These are phyloP conservation scores for Astrocystis sublimbata DNA, from an alignment of 495 filamentous ascomycete species.

Conservation along the genomic window DNA sequence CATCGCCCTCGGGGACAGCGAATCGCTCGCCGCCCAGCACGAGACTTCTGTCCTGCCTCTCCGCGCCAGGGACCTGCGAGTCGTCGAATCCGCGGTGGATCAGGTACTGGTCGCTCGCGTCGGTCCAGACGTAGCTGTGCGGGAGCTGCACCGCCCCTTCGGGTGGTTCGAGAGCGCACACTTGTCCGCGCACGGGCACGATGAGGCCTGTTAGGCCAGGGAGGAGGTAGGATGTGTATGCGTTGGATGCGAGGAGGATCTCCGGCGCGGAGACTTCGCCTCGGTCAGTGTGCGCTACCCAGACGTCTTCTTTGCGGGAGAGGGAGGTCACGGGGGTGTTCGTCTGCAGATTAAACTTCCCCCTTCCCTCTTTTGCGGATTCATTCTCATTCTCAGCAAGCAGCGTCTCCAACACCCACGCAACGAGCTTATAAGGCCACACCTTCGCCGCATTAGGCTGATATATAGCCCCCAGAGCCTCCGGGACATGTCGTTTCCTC, in stretches of 20 bases:
- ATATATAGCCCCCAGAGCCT: conserved; percentile 49
- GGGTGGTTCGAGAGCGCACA: conserved; percentile 66
- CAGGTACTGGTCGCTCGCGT: conserved; percentile 67
- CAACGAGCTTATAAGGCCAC: conserved; percentile 83
- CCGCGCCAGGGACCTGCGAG: conserved; percentile 69
- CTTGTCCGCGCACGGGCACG: conserved; percentile 73
- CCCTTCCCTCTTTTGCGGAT: no score
- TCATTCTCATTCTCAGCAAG: conserved; percentile 30
- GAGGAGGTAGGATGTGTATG: conserved; percentile 70
- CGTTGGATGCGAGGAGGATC: conserved; percentile 79
- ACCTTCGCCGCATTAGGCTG: conserved; percentile 50
- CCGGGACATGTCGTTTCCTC: conserved; percentile 38
- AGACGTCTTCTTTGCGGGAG: conserved; percentile 21
- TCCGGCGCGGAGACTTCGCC: conserved; percentile 59
- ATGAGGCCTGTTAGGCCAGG: conserved; percentile 69
- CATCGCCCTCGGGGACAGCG: conserved; percentile 14
- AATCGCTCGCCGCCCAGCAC: conserved; percentile 15
- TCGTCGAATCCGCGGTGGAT: conserved; percentile 59
- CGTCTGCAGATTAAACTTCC: conserved; percentile 79
- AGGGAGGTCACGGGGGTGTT: conserved; percentile 64
- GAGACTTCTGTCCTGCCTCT: conserved; percentile 45
- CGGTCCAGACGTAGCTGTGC: conserved; percentile 34
- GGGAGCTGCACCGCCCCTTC: conserved; percentile 21
- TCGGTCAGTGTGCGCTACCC: conserved; percentile 50
- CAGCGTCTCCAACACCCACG: conserved; percentile 61